Evolutionary conservation across 1,284 basidiomycete genomes (phyloP).

Genomic region (Leccinum subspadiceum): DNA sequence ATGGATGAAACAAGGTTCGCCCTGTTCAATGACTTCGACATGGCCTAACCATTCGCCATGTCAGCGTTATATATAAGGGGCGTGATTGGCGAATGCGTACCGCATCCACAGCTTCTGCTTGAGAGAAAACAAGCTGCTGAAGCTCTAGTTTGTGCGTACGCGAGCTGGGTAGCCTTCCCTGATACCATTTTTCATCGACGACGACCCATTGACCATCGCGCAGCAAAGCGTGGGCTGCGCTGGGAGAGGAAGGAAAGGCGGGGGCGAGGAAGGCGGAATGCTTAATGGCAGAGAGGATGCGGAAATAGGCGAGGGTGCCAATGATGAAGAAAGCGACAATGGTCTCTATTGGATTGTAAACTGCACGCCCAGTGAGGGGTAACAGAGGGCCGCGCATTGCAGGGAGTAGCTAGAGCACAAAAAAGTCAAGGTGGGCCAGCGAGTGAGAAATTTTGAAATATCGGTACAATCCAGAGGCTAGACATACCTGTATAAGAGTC

Average conservation of each 20-base stretch:
- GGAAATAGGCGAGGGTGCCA: conserved; percentile 90
- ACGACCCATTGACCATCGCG: conserved; percentile 55
- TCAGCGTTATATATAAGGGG: conserved; percentile 4
- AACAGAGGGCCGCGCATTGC: conserved; percentile 56
- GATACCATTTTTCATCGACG: conserved; percentile 52
- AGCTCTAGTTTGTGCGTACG: conserved; percentile 49
- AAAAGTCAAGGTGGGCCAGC: not conserved
- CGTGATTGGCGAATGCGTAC: conserved; percentile 12
- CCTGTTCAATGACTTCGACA: conserved; percentile 26
- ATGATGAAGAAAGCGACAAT: conserved; percentile 86
- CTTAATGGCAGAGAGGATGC: conserved; percentile 84
- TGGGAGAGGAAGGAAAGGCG: conserved; percentile 43
- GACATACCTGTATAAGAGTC: not conserved
- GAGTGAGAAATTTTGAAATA: not conserved
- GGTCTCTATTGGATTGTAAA: conserved; percentile 75
- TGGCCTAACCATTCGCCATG: not conserved
- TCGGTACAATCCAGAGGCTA: not conserved
- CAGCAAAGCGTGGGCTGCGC: conserved; percentile 54
- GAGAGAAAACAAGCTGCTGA: conserved; percentile 62
- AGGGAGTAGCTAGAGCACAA: not conserved
- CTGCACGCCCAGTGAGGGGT: conserved; percentile 63
- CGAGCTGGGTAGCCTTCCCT: conserved; percentile 34
- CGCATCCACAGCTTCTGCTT: conserved; percentile 36
- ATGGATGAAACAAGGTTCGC: conserved; percentile 40
- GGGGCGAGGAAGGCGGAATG: conserved; percentile 68